Evolutionary conservation across 2,329 filamentous ascomycete species (phyloP).

Genomic region (Cryphonectria carpinicola): DNA sequence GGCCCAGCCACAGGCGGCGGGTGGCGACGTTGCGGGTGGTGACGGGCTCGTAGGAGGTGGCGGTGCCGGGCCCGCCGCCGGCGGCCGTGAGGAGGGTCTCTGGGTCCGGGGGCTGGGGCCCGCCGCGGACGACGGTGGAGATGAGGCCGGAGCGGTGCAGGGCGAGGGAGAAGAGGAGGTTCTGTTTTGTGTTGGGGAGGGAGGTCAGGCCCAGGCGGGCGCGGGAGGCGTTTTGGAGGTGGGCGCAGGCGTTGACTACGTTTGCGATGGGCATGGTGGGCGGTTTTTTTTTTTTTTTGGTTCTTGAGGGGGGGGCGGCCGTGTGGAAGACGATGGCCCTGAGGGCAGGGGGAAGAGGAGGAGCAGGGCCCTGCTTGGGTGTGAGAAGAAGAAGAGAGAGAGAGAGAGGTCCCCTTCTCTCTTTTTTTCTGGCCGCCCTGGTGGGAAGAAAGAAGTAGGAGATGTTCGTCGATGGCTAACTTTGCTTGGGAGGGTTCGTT

Average conservation of each 20-base stretch:
- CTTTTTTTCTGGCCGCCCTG: slow-evolving; percentile 11
- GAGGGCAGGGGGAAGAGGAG: slow-evolving; percentile 3
- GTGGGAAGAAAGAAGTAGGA: slow-evolving; percentile 2
- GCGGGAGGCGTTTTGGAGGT: slow-evolving; percentile 85
- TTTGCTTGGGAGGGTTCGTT: not conserved
- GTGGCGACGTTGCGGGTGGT: slow-evolving; percentile 73
- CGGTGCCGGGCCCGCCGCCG: not conserved
- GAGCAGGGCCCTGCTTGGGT: slow-evolving; percentile 18
- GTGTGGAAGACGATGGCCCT: no score
- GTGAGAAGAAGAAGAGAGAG: not conserved
- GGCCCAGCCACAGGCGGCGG: slow-evolving; percentile 81
- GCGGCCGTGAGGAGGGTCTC: slow-evolving; percentile 49
- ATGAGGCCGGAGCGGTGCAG: slow-evolving; percentile 85
- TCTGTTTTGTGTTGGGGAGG: slow-evolving; percentile 78
- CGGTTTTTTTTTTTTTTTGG: not conserved
- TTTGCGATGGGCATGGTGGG: slow-evolving; percentile 60
- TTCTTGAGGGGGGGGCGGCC: no score
- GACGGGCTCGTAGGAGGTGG: slow-evolving; percentile 54
- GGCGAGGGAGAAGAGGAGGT: slow-evolving; percentile 74
- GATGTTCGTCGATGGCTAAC: not conserved
- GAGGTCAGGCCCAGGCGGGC: slow-evolving; percentile 86
- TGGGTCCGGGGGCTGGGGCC: slow-evolving; percentile 57
- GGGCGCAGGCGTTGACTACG: slow-evolving; percentile 81
- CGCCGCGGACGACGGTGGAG: slow-evolving; percentile 74
- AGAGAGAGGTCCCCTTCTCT: slow-evolving; percentile 23